Percentiles rank a stretch among this genome's conserved stretches.
These are phyloP conservation scores for Phlebopus sp. DNA, from an alignment of 1,284 basidiomycete genomes.

Conservation along the genomic window DNA sequence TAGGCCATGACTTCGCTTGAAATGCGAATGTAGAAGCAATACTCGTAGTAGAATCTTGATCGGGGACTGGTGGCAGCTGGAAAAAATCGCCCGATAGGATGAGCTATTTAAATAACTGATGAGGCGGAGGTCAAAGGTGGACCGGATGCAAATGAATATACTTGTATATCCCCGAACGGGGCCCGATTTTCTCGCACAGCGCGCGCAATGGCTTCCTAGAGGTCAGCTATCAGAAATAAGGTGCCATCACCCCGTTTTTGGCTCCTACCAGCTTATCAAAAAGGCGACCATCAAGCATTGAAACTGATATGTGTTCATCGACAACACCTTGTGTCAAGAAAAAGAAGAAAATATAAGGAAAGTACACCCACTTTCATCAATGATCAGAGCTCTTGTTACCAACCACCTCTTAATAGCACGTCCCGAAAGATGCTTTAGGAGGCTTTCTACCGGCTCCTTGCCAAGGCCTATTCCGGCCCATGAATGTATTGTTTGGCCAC, in stretches of 20 bases:
- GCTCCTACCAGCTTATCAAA: conserved; percentile 64
- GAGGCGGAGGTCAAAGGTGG: not conserved
- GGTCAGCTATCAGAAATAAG: not conserved
- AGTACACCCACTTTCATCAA: conserved; percentile 62
- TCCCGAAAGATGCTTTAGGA: conserved; percentile 49
- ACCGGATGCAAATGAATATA: conserved; percentile 16
- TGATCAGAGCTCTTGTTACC: conserved; percentile 52
- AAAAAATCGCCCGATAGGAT: conserved; percentile 80
- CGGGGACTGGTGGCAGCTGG: conserved; percentile 75
- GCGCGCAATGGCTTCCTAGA: conserved; percentile 44
- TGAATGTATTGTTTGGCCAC: conserved; percentile 75
- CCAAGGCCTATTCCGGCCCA: conserved; percentile 74
- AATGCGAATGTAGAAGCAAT: conserved; percentile 56
- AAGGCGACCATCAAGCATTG: conserved; percentile 55
- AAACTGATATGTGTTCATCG: conserved; percentile 37
- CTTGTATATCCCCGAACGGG: conserved; percentile 78
- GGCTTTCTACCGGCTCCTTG: conserved; percentile 44
- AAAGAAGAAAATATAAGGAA: not conserved
- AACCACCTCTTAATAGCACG: conserved; percentile 48
- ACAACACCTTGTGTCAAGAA: not conserved
- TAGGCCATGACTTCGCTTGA: conserved; percentile 61
- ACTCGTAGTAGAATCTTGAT: conserved; percentile 30
- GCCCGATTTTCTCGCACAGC: conserved; percentile 42
- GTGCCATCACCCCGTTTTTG: not conserved
- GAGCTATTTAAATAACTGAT: conserved; percentile 41